These are phyloP conservation scores for Quercus ilex DNA, from an alignment of 306 rosid genomes.

Conservation along the genomic window DNA sequence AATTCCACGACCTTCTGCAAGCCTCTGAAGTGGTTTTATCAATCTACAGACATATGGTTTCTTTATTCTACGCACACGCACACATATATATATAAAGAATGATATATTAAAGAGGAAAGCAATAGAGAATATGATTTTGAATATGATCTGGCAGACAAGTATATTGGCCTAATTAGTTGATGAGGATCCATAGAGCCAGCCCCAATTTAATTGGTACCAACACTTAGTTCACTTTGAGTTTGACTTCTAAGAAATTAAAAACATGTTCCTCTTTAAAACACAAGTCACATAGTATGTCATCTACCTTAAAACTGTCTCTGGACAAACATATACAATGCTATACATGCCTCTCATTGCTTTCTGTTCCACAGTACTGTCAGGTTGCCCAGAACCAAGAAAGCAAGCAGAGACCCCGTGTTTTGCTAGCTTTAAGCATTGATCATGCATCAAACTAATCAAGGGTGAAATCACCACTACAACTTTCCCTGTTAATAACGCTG, in stretches of 20 bases:
- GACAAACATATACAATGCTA: conserved; percentile 75
- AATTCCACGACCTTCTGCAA: conserved; percentile 76
- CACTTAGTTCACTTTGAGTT: background rate
- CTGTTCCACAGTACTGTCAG: conserved; percentile 71
- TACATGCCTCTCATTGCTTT: conserved; percentile 88
- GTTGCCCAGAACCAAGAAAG: conserved; percentile 98
- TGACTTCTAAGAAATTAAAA: conserved; percentile 3
- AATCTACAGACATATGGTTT: conserved; percentile 43
- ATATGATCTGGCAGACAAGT: no score
- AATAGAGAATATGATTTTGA: no score
- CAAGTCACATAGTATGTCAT: background rate
- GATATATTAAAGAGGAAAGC: no score
- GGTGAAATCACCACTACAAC: conserved; percentile 97
- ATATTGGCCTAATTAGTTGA: no score
- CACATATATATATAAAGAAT: no score
- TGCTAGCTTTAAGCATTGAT: conserved; percentile 83
- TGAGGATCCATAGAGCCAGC: no score
- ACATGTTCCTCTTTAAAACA: background rate
- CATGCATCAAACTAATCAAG: conserved; percentile 92
- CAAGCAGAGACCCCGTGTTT: conserved; percentile 76
- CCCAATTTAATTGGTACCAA: no score
- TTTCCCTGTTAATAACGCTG: conserved; percentile 83
- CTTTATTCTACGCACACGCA: background rate
- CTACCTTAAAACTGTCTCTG: conserved; percentile 78
- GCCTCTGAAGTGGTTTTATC: conserved; percentile 68